These are phyloP conservation scores for Nothophytophthora sp. DNA, from an alignment of 352 stramenopile species.

Conservation along the genomic window DNA sequence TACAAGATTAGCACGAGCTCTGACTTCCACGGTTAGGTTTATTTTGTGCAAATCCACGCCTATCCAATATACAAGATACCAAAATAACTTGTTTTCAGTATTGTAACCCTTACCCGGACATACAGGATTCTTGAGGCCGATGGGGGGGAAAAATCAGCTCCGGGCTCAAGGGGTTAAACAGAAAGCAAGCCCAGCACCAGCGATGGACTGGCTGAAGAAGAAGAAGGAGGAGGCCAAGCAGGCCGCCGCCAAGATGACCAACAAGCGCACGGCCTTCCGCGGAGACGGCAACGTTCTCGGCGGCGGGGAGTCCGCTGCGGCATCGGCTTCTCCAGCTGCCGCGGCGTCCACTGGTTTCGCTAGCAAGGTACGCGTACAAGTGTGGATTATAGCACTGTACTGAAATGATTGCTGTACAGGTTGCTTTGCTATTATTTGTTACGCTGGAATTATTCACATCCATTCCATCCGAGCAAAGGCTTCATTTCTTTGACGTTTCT, in stretches of 20 bases:
- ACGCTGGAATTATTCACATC: too few species aligned
- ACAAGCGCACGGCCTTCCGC: conserved; percentile 64
- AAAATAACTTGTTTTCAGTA: background rate
- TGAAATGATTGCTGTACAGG: too few species aligned
- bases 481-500: too few species aligned
- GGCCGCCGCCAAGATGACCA: conserved; percentile 73
- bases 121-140: background rate
- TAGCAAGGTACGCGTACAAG: too few species aligned
- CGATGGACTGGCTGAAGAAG: conserved; percentile 83
- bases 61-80: conserved; percentile 2
- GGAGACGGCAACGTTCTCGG: conserved; percentile 71
- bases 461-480: too few species aligned
- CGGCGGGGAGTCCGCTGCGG: conserved; percentile 12
- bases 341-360: conserved; percentile 10
- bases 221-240: conserved; percentile 78
- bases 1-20: too few species aligned
- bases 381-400: too few species aligned
- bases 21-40: too few species aligned
- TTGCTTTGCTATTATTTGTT: too few species aligned
- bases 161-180: conserved; percentile 2
- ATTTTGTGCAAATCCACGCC: too few species aligned
- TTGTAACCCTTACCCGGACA: conserved; percentile 1
- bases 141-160: background rate
- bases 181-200: too few species aligned
- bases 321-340: conserved; percentile 2